Base-by-base conservation (phyloP, 2,329 filamentous ascomycete species). In the Aureobasidium sp. region DNA sequence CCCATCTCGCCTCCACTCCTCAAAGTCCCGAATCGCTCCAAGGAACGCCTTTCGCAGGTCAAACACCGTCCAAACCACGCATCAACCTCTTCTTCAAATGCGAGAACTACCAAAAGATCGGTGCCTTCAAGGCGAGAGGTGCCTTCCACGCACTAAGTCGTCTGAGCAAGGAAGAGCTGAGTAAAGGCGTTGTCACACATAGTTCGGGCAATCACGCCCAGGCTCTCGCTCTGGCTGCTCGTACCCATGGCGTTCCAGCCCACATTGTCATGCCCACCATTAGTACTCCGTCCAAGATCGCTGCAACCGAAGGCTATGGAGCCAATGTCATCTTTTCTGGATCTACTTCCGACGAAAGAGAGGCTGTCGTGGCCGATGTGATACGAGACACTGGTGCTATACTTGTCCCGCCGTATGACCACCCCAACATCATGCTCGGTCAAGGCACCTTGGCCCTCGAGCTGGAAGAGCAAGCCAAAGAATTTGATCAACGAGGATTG, bases 211-310 rank as follows among this genome's bases (percentile, higher is more conserved):
- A 97, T 76, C 94, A 97, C 72, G 93, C 93, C 0, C 91, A 96
- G 79, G 93, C 94, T 1, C 85, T 97, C 62, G 85, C 93, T 1
- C 87, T 97, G 56, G 93, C 93, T 0, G 91, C 93, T 2, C 81
- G 80, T 20, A 87, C 87, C 41, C 84, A 88, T 71, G 77, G 80
- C 59, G 86, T 97, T 65, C 87, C 88, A 12, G 90, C 91, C 0
- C 85, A 93, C 77, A 92, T 97, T 70, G 87, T 97, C 63, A 97
- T 97, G 93, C 93, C 93, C 0, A 74, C 77, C n/a, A 94, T 94
- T 71, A 88, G 87, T 62, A 87, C 89, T 0, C 84, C 89, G n/a
- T 87, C 86, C 65, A 97, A 97, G 75, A 91, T 97, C 65, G 87
- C 88, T 3, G 92, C 88, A 0, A 96, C 93, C 0, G 79, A 81